A percentile compares a stretch with the other conserved stretches of the same genome.
Conservation (phyloP, 1,284 basidiomycete genomes). For the Kwoniella shivajii region DNA sequence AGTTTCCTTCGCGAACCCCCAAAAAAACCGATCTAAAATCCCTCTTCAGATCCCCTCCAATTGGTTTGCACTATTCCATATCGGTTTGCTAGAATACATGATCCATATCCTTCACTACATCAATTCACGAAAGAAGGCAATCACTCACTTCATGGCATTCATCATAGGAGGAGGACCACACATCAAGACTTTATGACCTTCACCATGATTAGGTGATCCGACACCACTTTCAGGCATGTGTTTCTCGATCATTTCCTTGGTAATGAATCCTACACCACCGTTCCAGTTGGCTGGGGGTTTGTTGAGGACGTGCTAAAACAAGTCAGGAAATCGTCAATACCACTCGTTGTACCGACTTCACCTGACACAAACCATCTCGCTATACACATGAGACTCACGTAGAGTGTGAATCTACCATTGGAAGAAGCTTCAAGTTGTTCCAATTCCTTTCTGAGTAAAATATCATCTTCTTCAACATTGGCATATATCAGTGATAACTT, state of each 20-base stretch:
- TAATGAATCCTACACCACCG: conserved; percentile 88
- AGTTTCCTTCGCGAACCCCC: no score
- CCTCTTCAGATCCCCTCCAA: no score
- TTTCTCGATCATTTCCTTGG: conserved; percentile 86
- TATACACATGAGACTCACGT: no score
- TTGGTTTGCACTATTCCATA: no score
- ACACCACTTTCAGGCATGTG: conserved; percentile 58
- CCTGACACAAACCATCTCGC: no score
- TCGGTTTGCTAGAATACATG: no score
- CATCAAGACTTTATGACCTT: conserved; percentile 78
- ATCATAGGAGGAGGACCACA: conserved; percentile 98
- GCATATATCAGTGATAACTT: conserved; percentile 88
- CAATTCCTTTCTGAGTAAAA: conserved; percentile 83
- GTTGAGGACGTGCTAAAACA: conserved; percentile 76
- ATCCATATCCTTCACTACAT: background rate
- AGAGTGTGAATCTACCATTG: conserved; percentile 71
- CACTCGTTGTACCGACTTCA: no score
- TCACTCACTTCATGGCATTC: conserved; percentile 86
- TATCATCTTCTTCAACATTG: conserved; percentile 86
- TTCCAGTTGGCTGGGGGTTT: conserved; percentile 84
- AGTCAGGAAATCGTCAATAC: conserved; percentile 10
- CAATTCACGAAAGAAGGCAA: background rate
- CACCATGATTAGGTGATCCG: conserved; percentile 56
- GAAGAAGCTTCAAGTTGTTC: conserved; percentile 63
- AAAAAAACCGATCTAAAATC: no score